Evolutionary conservation across 2,329 filamentous ascomycete genomes (phyloP).

Genomic region (Diplodia seriata): DNA sequence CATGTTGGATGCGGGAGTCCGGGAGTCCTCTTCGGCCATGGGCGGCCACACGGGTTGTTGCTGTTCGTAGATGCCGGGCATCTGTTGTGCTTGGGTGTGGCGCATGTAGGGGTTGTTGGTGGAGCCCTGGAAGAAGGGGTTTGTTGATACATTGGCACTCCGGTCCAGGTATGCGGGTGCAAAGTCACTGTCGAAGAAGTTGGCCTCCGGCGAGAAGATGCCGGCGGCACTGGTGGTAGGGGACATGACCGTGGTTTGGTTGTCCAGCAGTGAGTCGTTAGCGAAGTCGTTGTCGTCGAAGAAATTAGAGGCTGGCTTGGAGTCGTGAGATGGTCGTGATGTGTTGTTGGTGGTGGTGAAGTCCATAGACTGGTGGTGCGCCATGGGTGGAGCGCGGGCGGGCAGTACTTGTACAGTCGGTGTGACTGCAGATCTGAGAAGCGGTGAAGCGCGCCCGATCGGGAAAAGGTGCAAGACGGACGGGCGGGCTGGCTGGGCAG

Average conservation of each 20-base stretch:
- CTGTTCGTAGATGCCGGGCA: conserved; percentile 53
- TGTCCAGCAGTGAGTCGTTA: conserved; percentile 55
- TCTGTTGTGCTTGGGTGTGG: conserved; percentile 57
- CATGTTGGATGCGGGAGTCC: conserved; percentile 72
- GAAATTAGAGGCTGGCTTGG: conserved; percentile 48
- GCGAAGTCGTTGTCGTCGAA: conserved; percentile 58
- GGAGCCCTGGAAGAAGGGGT: conserved; percentile 56
- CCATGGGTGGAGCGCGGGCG: conserved; percentile 42
- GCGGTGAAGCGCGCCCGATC: conserved; percentile 30
- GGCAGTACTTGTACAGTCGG: conserved; percentile 47
- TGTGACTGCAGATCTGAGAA: conserved; percentile 39
- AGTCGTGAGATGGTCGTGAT: conserved; percentile 47
- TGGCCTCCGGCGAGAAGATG: conserved; percentile 60
- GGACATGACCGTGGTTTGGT: conserved; percentile 56
- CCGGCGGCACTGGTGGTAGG: conserved; percentile 56
- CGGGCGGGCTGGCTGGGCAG: conserved; percentile 23
- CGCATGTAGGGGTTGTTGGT: conserved; percentile 69
- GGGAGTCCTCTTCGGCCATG: conserved; percentile 32
- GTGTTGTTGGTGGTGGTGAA: conserved; percentile 46
- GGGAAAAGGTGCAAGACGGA: conserved; percentile 16
- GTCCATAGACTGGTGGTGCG: conserved; percentile 46
- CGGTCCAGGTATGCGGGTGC: conserved; percentile 50
- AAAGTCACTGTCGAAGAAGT: conserved; percentile 58
- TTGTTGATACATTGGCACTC: conserved; percentile 46
- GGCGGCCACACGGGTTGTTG: conserved; percentile 65